These are phyloP conservation scores for Lactifluus subvellereus DNA, from an alignment of 768 basidiomycete species.

Conservation along the genomic window DNA sequence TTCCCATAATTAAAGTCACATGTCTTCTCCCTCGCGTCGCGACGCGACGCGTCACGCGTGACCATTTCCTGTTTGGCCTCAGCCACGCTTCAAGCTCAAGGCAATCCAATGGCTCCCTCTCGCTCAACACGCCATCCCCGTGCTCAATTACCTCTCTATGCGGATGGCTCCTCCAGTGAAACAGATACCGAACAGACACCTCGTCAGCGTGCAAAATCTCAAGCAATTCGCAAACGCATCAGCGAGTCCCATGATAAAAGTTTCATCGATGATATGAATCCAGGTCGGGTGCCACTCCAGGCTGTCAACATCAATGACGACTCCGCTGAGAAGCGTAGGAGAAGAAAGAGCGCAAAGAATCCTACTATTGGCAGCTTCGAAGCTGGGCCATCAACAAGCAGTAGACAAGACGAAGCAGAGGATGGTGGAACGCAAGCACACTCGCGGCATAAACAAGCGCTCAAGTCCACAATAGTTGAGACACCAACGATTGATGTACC, in stretches of 20 bases:
- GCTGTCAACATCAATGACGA: conserved; percentile 69
- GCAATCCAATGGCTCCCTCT: conserved; percentile 16
- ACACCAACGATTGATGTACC: conserved; percentile 56
- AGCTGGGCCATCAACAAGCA: conserved; percentile 50
- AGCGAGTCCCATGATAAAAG: conserved; percentile 52
- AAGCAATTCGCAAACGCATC: conserved; percentile 41
- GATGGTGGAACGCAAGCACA: conserved; percentile 34
- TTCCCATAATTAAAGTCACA: conserved; percentile 1
- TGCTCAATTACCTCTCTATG: conserved; percentile 19
- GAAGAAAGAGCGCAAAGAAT: conserved; percentile 72
- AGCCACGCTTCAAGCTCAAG: not conserved
- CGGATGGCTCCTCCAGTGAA: conserved; percentile 22
- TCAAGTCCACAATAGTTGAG: conserved; percentile 49
- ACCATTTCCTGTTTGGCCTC: conserved; percentile 6
- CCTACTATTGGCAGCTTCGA: conserved; percentile 47
- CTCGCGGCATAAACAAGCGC: conserved; percentile 51
- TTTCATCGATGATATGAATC: conserved; percentile 36
- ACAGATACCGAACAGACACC: conserved; percentile 33
- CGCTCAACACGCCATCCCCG: conserved; percentile 16
- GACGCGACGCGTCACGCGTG: conserved; percentile 26
- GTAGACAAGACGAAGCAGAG: conserved; percentile 36
- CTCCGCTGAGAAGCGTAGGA: conserved; percentile 75
- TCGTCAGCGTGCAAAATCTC: conserved; percentile 15
- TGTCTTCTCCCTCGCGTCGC: not conserved
- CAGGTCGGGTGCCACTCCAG: conserved; percentile 34